Base-by-base conservation (phyloP, 345 rosid genomes). In the Gossypium bickii region DNA sequence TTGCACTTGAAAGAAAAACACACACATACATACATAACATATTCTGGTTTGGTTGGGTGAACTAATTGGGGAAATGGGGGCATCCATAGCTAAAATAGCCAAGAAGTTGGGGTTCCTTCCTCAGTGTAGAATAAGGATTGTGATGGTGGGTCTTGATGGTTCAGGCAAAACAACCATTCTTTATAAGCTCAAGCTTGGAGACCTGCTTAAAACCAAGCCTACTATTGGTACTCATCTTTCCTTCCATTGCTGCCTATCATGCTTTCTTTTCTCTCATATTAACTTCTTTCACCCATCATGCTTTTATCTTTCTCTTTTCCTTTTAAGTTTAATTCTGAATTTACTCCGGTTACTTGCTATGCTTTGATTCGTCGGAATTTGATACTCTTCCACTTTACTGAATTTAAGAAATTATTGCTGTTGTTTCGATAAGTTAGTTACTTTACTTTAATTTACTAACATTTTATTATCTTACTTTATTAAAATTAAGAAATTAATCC, bases 161-260 rank as follows among this genome's bases (percentile, higher is more conserved):
- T 90, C 93, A 1, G 92, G 96, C 72, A 90, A 90, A 79, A 84
- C 97, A 65, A 86, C 90, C 67, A 85, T 90, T 77, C 85, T 93
- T 60, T 88, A 80, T 85, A 90, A 85, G 84, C 84, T 90, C 13
- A 89, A 83, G 82, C 88, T 89, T 11, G 97, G 98, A 48, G 87
- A 87, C 7, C 65, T 82, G n/a, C 86, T 90, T 57, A 77, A 84
- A 43, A 86, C 92, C 6, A 67, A 71, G 7, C 89, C 94, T 49
- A 92, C 94, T 24, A 84, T 89, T 0, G 95, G 93, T 88, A 85
- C 64, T 44, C 58, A 57, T 18, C 72, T 43, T 70, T 48, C 38
- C 25, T 51, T 55, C 29, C 60, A n/a, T 18, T 20, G 25, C 41
- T 10, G 41, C 41, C 41, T 34, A 1, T 22, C 25, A 1, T 10